Evolutionary conservation across 2,329 filamentous ascomycete genomes (phyloP).

Genomic region (Teratosphaeria zuluensis): DNA sequence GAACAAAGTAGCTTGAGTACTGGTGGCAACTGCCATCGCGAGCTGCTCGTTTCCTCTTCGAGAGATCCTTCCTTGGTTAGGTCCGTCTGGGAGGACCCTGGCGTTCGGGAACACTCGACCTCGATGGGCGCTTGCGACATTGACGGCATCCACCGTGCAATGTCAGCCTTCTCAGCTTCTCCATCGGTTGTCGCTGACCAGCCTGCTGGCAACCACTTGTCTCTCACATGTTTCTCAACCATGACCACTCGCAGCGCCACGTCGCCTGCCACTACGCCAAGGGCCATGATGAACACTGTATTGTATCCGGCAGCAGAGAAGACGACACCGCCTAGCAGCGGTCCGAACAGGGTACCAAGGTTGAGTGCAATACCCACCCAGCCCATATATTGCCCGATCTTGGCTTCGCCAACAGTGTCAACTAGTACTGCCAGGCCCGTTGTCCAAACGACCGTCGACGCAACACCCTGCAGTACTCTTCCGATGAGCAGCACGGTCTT

Average conservation of each 20-base stretch:
- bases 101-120: not conserved
- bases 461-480: conserved; percentile 55
- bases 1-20: conserved; percentile 12
- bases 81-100: not conserved
- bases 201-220: not conserved
- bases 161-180: not conserved
- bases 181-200: no score
- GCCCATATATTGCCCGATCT: conserved; percentile 56
- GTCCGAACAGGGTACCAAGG: conserved; percentile 52
- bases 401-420: conserved; percentile 53
- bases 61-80: no score
- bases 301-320: conserved; percentile 41
- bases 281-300: conserved; percentile 13
- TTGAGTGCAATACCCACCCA: conserved; percentile 55
- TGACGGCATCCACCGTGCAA: no score
- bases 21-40: conserved; percentile 4
- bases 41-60: no score
- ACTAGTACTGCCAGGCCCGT: conserved; percentile 61
- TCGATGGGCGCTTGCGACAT: no score
- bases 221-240: conserved; percentile 7
- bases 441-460: conserved; percentile 61
- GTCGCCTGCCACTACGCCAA: conserved; percentile 10
- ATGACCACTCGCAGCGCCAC: conserved; percentile 12
- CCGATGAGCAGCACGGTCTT: conserved; percentile 52
- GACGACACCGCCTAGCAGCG: conserved; percentile 57